These are phyloP conservation scores for Penicillium paxilli DNA, from an alignment of 495 filamentous ascomycete species.

Conservation along the genomic window DNA sequence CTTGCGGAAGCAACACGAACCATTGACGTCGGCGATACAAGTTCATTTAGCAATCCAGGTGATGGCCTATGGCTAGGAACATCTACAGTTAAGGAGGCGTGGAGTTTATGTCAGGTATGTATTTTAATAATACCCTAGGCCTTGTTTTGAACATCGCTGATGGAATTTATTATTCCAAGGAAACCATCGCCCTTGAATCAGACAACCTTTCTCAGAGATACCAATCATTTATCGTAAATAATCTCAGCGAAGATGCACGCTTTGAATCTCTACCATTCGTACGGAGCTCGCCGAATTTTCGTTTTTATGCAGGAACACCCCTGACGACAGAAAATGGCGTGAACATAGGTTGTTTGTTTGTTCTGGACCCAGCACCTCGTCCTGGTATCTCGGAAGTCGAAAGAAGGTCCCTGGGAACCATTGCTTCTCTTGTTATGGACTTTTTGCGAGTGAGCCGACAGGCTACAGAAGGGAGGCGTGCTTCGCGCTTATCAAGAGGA, in stretches of 20 bases:
- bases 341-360: slow-evolving; percentile 19
- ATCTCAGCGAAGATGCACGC: slow-evolving; percentile 27
- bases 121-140: background rate
- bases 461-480: slow-evolving; percentile 45
- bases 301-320: slow-evolving; percentile 21
- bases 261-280: slow-evolving; percentile 34
- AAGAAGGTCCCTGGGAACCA: slow-evolving; percentile 27
- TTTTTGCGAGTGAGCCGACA: slow-evolving; percentile 54
- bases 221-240: slow-evolving; percentile 11
- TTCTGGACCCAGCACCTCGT: slow-evolving; percentile 25
- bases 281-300: slow-evolving; percentile 19
- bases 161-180: background rate
- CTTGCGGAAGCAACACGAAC: slow-evolving; percentile 51
- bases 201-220: background rate
- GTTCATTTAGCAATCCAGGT: slow-evolving; percentile 29
- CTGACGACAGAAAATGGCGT: too few species aligned
- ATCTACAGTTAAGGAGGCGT: slow-evolving; percentile 38
- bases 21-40: slow-evolving; percentile 36
- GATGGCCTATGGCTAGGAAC: slow-evolving; percentile 51
- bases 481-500: slow-evolving; percentile 51
- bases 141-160: background rate
- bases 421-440: slow-evolving; percentile 54
- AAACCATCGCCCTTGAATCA: slow-evolving; percentile 8
- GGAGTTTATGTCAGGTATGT: slow-evolving; percentile 38
- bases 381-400: slow-evolving; percentile 16